A percentile compares a stretch with the other conserved stretches of the same genome.
phyloP scores from a whole-genome alignment of 2,329 filamentous ascomycete species.

The Diplodia mutila region DNA sequence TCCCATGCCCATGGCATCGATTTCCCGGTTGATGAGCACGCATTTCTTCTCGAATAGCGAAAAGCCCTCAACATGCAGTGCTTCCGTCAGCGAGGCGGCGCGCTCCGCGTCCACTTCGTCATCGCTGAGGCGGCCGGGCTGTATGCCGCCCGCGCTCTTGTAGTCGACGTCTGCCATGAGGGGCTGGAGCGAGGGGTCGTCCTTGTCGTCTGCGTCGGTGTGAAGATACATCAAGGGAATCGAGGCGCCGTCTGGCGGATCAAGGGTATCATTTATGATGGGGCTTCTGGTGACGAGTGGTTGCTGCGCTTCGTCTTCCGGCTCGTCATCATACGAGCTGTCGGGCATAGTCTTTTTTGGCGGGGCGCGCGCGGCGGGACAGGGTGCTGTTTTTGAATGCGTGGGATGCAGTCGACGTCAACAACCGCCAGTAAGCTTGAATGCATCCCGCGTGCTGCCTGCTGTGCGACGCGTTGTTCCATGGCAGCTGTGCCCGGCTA shows the following conservation, averaged over 20 bases:
- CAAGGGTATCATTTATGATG: not conserved
- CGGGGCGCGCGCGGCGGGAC: not conserved
- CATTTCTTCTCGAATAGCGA: conserved; percentile 51
- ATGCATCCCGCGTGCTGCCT: conserved; percentile 4
- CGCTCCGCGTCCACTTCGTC: not conserved
- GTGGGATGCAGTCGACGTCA: conserved; percentile 10
- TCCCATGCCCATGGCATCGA: conserved; percentile 58
- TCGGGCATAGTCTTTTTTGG: not conserved
- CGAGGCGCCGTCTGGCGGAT: not conserved
- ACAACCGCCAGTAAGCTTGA: not conserved
- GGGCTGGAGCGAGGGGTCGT: conserved; percentile 5
- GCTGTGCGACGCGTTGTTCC: conserved; percentile 16
- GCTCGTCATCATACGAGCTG: not conserved
- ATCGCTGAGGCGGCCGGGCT: not conserved
- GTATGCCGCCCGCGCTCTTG: conserved; percentile 5
- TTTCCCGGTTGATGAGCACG: conserved; percentile 51
- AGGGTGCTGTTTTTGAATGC: not conserved
- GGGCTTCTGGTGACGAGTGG: not conserved
- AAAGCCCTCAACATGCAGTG: conserved; percentile 30
- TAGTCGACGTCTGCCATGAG: conserved; percentile 13
- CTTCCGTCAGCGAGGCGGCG: conserved; percentile 5
- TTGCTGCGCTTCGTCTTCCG: not conserved
- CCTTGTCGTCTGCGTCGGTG: not conserved
- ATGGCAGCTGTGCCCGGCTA: conserved; percentile 10
- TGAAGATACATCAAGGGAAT: conserved; percentile 16